Evolutionary conservation across 2,329 filamentous ascomycete genomes (phyloP).

Genomic region (Nannizziopsis arthrosporioides): DNA sequence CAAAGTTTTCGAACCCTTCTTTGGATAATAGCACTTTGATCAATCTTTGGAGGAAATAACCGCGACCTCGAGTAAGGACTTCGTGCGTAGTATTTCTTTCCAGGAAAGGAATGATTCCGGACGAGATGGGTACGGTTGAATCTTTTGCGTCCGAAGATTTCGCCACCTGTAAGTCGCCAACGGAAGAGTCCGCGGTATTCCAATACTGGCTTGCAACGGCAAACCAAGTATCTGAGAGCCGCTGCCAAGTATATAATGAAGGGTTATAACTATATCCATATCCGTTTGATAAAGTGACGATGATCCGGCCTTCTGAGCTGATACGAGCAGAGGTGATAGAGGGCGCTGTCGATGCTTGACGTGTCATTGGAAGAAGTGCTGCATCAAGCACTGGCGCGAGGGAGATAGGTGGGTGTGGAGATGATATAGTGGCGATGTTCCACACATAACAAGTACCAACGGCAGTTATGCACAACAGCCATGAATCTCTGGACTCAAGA

Average conservation of each 20-base stretch:
- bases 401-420: conserved; percentile 81
- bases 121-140: conserved; percentile 54
- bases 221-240: conserved; percentile 96
- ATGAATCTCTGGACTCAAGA: conserved; percentile 77
- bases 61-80: conserved; percentile 78
- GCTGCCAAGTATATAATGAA: conserved; percentile 81
- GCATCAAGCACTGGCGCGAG: conserved; percentile 80
- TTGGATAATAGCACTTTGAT: conserved; percentile 79
- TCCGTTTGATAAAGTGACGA: conserved; percentile 87
- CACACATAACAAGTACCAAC: conserved; percentile 85
- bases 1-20: conserved; percentile 85
- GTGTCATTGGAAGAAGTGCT: conserved; percentile 65
- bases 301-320: conserved; percentile 72
- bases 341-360: conserved; percentile 66
- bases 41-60: conserved; percentile 80
- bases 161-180: conserved; percentile 65
- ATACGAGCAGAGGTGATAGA: conserved; percentile 83
- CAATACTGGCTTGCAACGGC: conserved; percentile 96
- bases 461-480: conserved; percentile 79
- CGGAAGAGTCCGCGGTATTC: conserved; percentile 90
- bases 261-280: conserved; percentile 87
- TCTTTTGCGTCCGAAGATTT: conserved; percentile 49
- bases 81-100: conserved; percentile 93
- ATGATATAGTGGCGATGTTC: conserved; percentile 72
- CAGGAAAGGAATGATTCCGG: conserved; percentile 83